A percentile compares a stretch with the other conserved stretches of the same genome.
These are phyloP conservation scores for Tolypocladium nubicola DNA, from an alignment of 2,329 filamentous ascomycete species.

Conservation along the genomic window DNA sequence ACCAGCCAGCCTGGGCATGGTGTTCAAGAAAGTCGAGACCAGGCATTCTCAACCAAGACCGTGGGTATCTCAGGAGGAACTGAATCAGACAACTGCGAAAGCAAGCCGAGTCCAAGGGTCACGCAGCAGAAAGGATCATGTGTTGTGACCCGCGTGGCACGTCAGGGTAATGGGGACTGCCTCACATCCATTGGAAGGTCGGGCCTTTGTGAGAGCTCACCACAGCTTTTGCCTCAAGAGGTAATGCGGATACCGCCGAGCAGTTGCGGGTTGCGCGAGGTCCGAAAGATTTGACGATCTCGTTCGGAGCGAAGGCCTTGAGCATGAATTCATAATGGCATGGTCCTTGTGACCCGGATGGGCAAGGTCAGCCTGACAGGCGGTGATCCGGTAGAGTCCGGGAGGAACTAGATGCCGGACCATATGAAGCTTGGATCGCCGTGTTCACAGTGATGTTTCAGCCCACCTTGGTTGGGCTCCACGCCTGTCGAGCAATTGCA, in stretches of 20 bases:
- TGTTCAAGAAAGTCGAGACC: not conserved
- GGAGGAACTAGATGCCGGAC: not conserved
- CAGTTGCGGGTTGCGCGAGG: not conserved
- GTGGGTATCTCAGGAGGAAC: not conserved
- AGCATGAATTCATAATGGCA: not conserved
- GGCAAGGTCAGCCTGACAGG: not conserved
- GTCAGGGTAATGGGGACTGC: not conserved
- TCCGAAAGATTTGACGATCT: not conserved
- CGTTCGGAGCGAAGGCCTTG: not conserved
- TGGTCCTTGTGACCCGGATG: not conserved
- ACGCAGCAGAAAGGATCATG: not conserved
- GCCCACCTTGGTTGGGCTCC: not conserved
- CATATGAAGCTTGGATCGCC: not conserved
- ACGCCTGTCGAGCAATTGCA: not conserved
- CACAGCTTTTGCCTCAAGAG: not conserved
- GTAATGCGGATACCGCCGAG: not conserved
- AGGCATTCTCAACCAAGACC: not conserved
- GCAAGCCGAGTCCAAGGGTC: not conserved
- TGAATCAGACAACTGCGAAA: not conserved
- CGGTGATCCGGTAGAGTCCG: not conserved
- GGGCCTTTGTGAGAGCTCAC: too few relatives aligned
- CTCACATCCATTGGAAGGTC: not conserved
- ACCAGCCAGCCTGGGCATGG: not conserved
- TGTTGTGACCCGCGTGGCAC: not conserved
- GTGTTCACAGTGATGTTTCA: not conserved